Conservation (phyloP, 2,329 filamentous ascomycete genomes). For the Sodiomyces alkalinus region DNA sequence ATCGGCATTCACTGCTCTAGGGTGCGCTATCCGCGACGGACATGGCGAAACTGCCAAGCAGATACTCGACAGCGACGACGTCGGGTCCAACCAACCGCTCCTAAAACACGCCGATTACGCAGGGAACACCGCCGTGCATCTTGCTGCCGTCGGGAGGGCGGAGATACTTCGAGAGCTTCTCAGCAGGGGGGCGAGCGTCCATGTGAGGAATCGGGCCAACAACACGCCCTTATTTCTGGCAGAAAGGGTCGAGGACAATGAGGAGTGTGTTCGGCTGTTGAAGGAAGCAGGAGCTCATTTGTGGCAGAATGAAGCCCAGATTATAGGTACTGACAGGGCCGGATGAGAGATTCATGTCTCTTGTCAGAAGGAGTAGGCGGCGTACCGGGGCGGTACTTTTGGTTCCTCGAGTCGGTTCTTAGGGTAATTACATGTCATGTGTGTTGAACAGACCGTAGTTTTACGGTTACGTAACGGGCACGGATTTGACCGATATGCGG, state of each 20-base stretch:
- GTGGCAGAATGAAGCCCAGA: constrained; percentile 25
- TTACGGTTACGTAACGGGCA: too few species aligned
- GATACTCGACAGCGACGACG: constrained; percentile 50
- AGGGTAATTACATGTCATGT: too few species aligned
- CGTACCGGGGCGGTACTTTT: too few species aligned
- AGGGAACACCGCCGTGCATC: constrained; percentile 55
- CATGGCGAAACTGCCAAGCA: constrained; percentile 50
- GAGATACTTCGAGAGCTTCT: constrained; percentile 45
- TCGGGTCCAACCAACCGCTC: constrained; percentile 31
- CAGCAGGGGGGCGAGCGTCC: constrained; percentile 48
- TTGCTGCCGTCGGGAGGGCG: constrained; percentile 39
- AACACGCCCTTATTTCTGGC: constrained; percentile 53
- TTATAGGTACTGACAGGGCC: constrained; percentile 6
- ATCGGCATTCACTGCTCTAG: constrained; percentile 58
- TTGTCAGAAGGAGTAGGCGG: too few species aligned
- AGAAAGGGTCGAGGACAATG: constrained; percentile 38
- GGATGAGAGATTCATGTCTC: too few species aligned
- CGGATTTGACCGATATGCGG: too few species aligned
- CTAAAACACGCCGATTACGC: constrained; percentile 68
- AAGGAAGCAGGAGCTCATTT: constrained; percentile 44
- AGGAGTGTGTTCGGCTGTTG: constrained; percentile 36
- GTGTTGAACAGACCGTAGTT: too few species aligned
- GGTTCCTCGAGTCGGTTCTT: too few species aligned
- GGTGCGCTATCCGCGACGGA: constrained; percentile 64
- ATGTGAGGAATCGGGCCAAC: constrained; percentile 47